Conservation (phyloP, 2,329 filamentous ascomycete species). For the Ceratocystis colombiana region DNA sequence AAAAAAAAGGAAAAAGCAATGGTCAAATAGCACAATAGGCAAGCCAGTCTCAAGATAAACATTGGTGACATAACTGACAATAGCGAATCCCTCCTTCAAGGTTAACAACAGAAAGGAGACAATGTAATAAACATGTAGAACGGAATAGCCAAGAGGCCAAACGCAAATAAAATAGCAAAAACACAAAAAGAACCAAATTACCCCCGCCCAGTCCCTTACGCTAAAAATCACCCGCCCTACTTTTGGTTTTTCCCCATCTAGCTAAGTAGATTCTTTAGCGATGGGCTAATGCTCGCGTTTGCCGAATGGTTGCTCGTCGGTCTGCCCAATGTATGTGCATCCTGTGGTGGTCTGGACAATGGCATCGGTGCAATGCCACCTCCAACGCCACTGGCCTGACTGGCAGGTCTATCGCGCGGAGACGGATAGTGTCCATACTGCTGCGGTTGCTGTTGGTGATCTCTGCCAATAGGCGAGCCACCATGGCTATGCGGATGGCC, state of each 20-base stretch:
- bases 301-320: slow-evolving; percentile 42
- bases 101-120: too few species aligned
- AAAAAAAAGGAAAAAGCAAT: slow-evolving; percentile 1
- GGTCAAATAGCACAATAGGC: neutral
- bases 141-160: too few species aligned
- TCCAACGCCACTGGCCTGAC: neutral
- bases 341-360: slow-evolving; percentile 29
- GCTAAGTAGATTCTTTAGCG: slow-evolving; percentile 61
- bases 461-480: slow-evolving; percentile 19
- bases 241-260: slow-evolving; percentile 33
- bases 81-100: too few species aligned
- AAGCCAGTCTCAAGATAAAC: too few species aligned
- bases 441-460: neutral
- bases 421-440: slow-evolving; percentile 27
- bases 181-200: too few species aligned
- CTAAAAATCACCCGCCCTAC: neutral
- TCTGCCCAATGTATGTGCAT: slow-evolving; percentile 35
- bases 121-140: too few species aligned
- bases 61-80: too few species aligned
- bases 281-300: slow-evolving; percentile 61
- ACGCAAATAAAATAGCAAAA: neutral
- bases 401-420: slow-evolving; percentile 14
- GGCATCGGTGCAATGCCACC: neutral
- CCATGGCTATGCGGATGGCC: neutral
- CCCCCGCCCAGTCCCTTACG: too few species aligned